Evolutionary conservation across 805 yeast genomes (phyloP).

Genomic region (Dipodascus geniculatus): DNA sequence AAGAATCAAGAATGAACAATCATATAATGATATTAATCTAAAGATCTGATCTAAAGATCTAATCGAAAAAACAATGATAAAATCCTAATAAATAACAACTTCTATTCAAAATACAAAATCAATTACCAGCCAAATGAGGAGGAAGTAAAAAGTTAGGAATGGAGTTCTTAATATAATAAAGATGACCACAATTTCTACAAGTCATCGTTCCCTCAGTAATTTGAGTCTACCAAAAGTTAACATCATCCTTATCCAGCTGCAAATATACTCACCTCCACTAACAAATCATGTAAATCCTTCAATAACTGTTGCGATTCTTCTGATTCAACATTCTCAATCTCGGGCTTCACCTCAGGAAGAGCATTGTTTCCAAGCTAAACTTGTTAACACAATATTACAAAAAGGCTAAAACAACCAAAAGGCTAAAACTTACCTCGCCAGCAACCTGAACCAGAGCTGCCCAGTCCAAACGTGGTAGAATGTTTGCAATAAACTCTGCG

Average conservation of each 20-base stretch:
- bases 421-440: slow-evolving; percentile 37
- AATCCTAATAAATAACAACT: background rate
- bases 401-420: slow-evolving; percentile 5
- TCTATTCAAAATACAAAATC: background rate
- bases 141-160: slow-evolving; percentile 92
- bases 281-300: slow-evolving; percentile 62
- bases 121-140: slow-evolving; percentile 61
- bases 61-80: no score
- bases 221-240: slow-evolving; percentile 36
- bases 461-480: slow-evolving; percentile 84
- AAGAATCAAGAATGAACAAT: no score
- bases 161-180: slow-evolving; percentile 81
- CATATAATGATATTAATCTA: no score
- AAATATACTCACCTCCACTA: slow-evolving; percentile 40
- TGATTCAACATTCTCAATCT: slow-evolving; percentile 37
- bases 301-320: slow-evolving; percentile 39
- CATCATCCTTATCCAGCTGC: background rate
- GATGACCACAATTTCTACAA: slow-evolving; percentile 76
- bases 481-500: slow-evolving; percentile 64
- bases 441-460: slow-evolving; percentile 70
- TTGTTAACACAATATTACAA: background rate
- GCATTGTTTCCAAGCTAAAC: slow-evolving; percentile 41
- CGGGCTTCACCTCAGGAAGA: slow-evolving; percentile 27
- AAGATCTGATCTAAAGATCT: no score
- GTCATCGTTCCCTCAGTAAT: slow-evolving; percentile 82